These are phyloP conservation scores for Cyanidioschyzon merolae DNA, from an alignment of 23 red algal species.

Conservation along the genomic window DNA sequence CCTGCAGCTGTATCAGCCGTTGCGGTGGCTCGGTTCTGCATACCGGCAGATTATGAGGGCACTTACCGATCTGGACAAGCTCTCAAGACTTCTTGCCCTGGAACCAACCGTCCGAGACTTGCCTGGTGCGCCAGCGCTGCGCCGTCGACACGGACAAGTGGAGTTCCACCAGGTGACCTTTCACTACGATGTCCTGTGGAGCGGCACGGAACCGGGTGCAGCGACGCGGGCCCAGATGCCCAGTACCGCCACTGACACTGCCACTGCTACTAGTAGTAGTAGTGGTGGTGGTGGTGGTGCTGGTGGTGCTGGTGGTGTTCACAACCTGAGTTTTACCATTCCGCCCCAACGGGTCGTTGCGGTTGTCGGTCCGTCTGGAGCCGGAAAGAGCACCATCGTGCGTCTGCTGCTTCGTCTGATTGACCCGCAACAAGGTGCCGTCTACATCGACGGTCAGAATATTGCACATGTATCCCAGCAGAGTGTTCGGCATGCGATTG, in stretches of 20 bases:
- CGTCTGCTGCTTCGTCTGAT: slow-evolving; percentile 73
- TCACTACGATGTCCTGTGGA: slow-evolving; percentile 22
- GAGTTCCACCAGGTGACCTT: slow-evolving; percentile 74
- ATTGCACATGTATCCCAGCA: slow-evolving; percentile 48
- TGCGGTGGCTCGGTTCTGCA: slow-evolving; percentile 67
- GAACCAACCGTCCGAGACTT: slow-evolving; percentile 44
- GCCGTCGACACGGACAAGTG: slow-evolving; percentile 27
- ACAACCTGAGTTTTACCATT: slow-evolving; percentile 60
- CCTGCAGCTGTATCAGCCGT: slow-evolving; percentile 65
- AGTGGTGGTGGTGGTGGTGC: no score
- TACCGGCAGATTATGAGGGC: slow-evolving; percentile 58
- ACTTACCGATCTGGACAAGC: slow-evolving; percentile 78
- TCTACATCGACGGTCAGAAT: slow-evolving; percentile 83
- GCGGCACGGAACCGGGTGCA: not conserved
- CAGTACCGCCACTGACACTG: not conserved
- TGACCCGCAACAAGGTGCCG: slow-evolving; percentile 34
- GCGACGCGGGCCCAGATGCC: not conserved
- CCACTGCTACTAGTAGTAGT: slow-evolving; percentile 18
- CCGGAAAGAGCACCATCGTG: slow-evolving; percentile 77
- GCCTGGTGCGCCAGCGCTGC: slow-evolving; percentile 38
- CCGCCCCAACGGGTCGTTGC: slow-evolving; percentile 41
- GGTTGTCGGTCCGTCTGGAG: slow-evolving; percentile 80
- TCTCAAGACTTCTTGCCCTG: slow-evolving; percentile 49
- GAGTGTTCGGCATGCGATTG: slow-evolving; percentile 50
- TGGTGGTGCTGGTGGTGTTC: slow-evolving; percentile 25